phyloP scores from a whole-genome alignment of 345 rosid species.

The Citrus sinensis region DNA sequence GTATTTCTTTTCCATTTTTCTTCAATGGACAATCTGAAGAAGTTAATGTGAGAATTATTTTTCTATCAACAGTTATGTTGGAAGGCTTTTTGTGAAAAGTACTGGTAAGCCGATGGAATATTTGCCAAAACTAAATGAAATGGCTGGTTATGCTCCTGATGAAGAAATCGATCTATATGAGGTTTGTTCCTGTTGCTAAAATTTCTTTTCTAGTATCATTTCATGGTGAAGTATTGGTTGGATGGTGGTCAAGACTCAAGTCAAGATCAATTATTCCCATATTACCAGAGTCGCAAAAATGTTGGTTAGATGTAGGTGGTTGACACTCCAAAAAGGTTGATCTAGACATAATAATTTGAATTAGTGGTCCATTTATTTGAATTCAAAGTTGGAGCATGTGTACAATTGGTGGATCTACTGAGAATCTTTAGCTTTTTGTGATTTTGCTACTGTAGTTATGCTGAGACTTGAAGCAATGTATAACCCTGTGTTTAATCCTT shows the following conservation, averaged over 20 bases:
- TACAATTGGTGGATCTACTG: background rate
- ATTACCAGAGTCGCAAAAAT: background rate
- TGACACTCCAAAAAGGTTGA: background rate
- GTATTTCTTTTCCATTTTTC: background rate
- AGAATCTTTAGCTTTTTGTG: background rate
- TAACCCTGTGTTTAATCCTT: background rate
- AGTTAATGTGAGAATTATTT: conserved; percentile 9
- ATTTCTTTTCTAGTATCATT: background rate
- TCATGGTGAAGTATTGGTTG: background rate
- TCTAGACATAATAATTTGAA: background rate
- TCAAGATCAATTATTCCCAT: background rate
- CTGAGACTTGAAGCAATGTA: too few relatives aligned
- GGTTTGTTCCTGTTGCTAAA: conserved; percentile 33
- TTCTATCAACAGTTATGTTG: conserved; percentile 44
- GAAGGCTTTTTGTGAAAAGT: conserved; percentile 66
- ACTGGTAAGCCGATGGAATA: conserved; percentile 52
- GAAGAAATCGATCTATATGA: conserved; percentile 72
- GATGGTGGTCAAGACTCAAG: background rate
- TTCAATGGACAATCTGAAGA: background rate
- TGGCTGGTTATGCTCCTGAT: conserved; percentile 66
- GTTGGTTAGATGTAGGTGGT: background rate
- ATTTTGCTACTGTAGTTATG: too few relatives aligned
- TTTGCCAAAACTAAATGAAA: conserved; percentile 56
- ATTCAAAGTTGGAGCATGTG: background rate
- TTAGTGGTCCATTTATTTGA: background rate